Evolutionary conservation across 2,329 filamentous ascomycete genomes (phyloP).

Genomic region (Dactylellina sp.): DNA sequence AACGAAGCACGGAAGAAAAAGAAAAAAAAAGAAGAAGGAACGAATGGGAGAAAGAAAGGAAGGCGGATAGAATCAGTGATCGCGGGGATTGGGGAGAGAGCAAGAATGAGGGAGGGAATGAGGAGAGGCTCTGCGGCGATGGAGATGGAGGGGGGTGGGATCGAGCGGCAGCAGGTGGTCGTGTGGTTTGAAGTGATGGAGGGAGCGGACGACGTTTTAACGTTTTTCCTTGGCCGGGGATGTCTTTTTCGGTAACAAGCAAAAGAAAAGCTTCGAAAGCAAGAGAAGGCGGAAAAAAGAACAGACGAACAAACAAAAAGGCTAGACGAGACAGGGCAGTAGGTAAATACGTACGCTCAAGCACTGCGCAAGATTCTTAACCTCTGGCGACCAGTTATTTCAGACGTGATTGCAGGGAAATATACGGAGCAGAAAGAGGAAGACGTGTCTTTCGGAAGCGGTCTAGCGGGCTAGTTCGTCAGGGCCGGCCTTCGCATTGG

Average conservation of each 20-base stretch:
- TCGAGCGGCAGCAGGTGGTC: constrained; percentile 17
- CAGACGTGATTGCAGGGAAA: neutral
- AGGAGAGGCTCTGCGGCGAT: neutral
- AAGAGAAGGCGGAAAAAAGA: constrained; percentile 19
- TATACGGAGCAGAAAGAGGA: neutral
- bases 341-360: too few species aligned
- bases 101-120: constrained; percentile 8
- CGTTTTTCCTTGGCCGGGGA: constrained; percentile 47
- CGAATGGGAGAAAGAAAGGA: constrained; percentile 18
- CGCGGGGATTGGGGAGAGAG: constrained; percentile 4
- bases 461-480: constrained; percentile 4
- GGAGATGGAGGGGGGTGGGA: neutral
- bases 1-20: constrained; percentile 2
- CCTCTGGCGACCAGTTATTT: neutral
- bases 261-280: constrained; percentile 9
- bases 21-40: constrained; percentile 11
- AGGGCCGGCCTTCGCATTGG: neutral
- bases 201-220: constrained; percentile 35
- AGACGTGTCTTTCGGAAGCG: constrained; percentile 18
- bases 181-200: neutral
- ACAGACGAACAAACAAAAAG: constrained; percentile 3
- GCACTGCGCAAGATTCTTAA: too few species aligned
- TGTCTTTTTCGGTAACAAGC: constrained; percentile 13
- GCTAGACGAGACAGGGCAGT: constrained; percentile 5
- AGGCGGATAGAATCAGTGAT: neutral